These are phyloP conservation scores for Leptodontidium sp. DNA, from an alignment of 2,329 filamentous ascomycete species.

Conservation along the genomic window DNA sequence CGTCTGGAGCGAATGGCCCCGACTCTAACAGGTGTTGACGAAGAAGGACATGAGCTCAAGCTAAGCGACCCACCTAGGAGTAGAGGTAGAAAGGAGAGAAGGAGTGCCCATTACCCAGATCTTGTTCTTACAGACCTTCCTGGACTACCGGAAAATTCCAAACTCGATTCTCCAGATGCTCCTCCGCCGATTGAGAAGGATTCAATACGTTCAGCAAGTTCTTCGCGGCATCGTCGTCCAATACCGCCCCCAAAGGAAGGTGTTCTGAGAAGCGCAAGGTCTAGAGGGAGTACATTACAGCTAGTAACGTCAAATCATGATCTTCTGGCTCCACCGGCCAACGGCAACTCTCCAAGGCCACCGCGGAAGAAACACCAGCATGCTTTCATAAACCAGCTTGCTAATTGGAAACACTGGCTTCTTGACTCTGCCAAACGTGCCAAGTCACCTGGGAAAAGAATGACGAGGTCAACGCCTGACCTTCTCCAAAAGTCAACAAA, in stretches of 20 bases:
- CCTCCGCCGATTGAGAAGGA: conserved; percentile 83
- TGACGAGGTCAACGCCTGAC: conserved; percentile 62
- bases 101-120: conserved; percentile 72
- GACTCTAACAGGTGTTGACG: conserved; percentile 79
- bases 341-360: conserved; percentile 38
- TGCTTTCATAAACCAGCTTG: conserved; percentile 71
- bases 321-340: conserved; percentile 60
- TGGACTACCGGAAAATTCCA: conserved; percentile 70
- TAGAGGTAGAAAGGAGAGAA: conserved; percentile 79
- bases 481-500: conserved; percentile 58
- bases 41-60: conserved; percentile 65
- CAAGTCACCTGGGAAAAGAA: conserved; percentile 59
- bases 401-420: conserved; percentile 76
- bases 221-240: conserved; percentile 77
- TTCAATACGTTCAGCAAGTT: conserved; percentile 76
- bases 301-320: conserved; percentile 76
- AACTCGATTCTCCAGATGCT: conserved; percentile 48
- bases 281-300: conserved; percentile 85
- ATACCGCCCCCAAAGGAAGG: conserved; percentile 88
- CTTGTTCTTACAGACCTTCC: conserved; percentile 78
- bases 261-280: conserved; percentile 70
- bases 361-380: conserved; percentile 65
- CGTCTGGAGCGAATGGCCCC: conserved; percentile 83
- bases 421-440: conserved; percentile 71
- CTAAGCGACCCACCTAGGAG: conserved; percentile 67